Evolutionary conservation across 2,329 filamentous ascomycete genomes (phyloP), one percentile per base, ranked within the genome.

Genomic region (Neonectria faginata): DNA sequence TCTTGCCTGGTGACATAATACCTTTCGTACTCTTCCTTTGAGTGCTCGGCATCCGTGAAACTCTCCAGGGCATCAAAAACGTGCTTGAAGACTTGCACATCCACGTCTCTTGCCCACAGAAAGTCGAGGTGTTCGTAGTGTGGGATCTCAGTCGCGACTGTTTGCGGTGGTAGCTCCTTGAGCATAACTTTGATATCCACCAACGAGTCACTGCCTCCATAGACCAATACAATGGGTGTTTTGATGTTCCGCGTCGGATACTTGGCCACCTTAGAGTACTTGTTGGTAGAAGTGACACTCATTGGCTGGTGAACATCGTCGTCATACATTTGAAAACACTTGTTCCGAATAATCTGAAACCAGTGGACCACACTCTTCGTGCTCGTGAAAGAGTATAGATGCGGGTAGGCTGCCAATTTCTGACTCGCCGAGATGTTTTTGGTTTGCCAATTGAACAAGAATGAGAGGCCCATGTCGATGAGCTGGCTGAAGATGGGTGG

Each of bases 321-420:
- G 76, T 99, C 96, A 78, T 94, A 98, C 92, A 99, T 97, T 79
- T 99, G 96, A 79, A 99, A 98, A 27, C 89, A 94, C 73, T 93
- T 92, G 74, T 95, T 97, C 69, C 96, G 91, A 73, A 99, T 99
- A 76, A 99, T 97, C 77, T 99, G 96, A 78, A 99, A 99, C 96
- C 96, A 99, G 77, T 99, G 96, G 0, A 99, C 96, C 9, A 99
- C 94, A 20, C 91, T 94, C 80, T 99, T 99, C 62, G 94, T 97
- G 77, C 93, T 97, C 0, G 95, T 97, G 78, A 95, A 98, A 0
- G 94, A 97, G 82, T 97, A 99, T 0, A 99, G 83, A 81, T 99
- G 96, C 10, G 95, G 91, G 77, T 99, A 99, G 1, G 94, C 94
- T 2, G 96, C 96, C 18, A 99, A 87, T 76, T 99, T 99, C 79